phyloP scores from a whole-genome alignment of 345 rosid genomes.

The Ceriops tagal region DNA sequence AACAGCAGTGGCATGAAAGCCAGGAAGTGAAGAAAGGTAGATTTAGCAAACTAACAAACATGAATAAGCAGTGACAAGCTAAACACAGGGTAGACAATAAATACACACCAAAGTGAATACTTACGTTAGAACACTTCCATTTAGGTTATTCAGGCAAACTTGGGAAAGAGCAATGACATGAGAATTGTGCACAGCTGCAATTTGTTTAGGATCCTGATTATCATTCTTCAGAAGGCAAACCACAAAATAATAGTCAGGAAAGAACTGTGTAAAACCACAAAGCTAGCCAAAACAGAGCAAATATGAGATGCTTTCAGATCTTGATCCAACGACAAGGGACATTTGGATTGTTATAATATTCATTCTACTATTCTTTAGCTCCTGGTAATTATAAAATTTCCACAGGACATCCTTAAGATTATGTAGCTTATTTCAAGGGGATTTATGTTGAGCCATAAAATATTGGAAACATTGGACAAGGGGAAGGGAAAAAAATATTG shows the following conservation, averaged over 20 bases:
- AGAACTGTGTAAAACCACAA: conserved; percentile 15
- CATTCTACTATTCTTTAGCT: too few relatives aligned
- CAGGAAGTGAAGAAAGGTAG: neutral
- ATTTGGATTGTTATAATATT: too few relatives aligned
- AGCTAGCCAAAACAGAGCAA: conserved; percentile 15
- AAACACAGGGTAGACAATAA: conserved; percentile 5
- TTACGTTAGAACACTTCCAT: conserved; percentile 74
- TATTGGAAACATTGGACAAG: too few relatives aligned
- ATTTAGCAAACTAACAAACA: neutral
- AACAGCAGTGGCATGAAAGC: conserved; percentile 2
- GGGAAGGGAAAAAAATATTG: too few relatives aligned
- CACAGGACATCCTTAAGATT: too few relatives aligned
- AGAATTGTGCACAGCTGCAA: conserved; percentile 70
- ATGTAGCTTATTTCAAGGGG: too few relatives aligned
- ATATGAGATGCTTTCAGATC: conserved; percentile 7
- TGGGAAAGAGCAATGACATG: conserved; percentile 74
- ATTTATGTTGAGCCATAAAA: too few relatives aligned
- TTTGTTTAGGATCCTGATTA: conserved; percentile 68
- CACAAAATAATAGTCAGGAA: conserved; percentile 25
- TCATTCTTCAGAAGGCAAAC: conserved; percentile 56
- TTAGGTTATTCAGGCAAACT: conserved; percentile 75
- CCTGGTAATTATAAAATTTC: too few relatives aligned
- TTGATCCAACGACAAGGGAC: neutral
- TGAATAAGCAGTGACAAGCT: neutral
- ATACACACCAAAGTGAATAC: conserved; percentile 27